Conservation (phyloP, 164 flowering plant genomes). For the Dillenia turbinata region DNA sequence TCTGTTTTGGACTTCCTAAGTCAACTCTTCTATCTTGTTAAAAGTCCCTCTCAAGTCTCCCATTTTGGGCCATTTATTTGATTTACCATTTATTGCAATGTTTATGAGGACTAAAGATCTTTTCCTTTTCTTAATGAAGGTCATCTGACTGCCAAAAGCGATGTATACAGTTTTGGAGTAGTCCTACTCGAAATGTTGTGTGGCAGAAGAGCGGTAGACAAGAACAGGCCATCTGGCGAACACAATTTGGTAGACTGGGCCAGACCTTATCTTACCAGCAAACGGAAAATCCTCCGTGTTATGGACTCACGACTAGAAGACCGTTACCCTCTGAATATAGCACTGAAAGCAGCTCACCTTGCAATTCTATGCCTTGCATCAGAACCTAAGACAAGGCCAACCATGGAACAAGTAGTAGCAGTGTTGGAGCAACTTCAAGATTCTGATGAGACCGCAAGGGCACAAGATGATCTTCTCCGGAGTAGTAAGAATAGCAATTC, state of each 20-base stretch:
- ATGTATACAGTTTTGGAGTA: conserved; percentile 85
- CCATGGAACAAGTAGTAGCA: conserved; percentile 54
- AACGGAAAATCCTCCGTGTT: conserved; percentile 49
- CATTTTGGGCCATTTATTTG: too few species aligned
- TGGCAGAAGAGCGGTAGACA: conserved; percentile 64
- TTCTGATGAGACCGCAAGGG: conserved; percentile 12
- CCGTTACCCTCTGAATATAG: conserved; percentile 44
- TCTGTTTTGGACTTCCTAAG: too few species aligned
- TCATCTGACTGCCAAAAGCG: conserved; percentile 71
- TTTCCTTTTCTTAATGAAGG: conserved; percentile 38
- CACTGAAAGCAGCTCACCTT: conserved; percentile 43
- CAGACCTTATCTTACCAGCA: conserved; percentile 57
- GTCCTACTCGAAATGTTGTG: conserved; percentile 76
- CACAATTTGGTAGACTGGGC: conserved; percentile 83
- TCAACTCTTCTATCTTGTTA: too few species aligned
- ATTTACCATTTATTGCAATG: too few species aligned
- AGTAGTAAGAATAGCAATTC: conserved; percentile 2
- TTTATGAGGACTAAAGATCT: background rate
- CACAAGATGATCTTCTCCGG: conserved; percentile 6
- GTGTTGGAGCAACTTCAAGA: conserved; percentile 58
- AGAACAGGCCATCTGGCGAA: conserved; percentile 68
- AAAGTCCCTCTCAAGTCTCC: too few species aligned
- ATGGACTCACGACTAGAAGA: conserved; percentile 67
- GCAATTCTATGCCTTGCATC: conserved; percentile 59
- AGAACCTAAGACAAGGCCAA: conserved; percentile 65